A percentile compares a stretch with the other conserved stretches of the same genome.
Conservation (phyloP, 169 alveolate genomes). For the Eimeria necatrix region DNA sequence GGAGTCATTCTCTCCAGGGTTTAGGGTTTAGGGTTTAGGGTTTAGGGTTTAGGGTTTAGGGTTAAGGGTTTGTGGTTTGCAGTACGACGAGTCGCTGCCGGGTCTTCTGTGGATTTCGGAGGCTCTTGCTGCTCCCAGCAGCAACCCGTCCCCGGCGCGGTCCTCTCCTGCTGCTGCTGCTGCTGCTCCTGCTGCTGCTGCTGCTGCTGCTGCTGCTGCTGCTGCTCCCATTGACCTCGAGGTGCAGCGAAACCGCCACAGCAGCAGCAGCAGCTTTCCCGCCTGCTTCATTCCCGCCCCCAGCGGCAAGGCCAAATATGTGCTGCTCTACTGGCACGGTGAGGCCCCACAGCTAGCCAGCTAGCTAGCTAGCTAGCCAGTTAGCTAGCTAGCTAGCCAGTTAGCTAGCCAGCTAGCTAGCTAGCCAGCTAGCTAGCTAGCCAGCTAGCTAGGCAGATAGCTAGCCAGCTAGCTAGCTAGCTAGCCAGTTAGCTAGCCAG, state of each 20-base stretch:
- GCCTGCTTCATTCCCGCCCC: constrained; percentile 66
- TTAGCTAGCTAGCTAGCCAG: background rate
- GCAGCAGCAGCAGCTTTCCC: constrained; percentile 1
- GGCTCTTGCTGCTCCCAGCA: too few relatives aligned
- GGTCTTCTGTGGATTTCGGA: constrained; percentile 68
- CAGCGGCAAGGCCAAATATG: constrained; percentile 4
- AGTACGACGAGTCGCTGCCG: constrained; percentile 56
- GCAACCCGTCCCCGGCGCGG: too few relatives aligned
- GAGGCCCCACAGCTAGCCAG: background rate
- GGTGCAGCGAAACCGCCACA: background rate
- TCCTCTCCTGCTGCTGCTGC: too few relatives aligned
- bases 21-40: too few relatives aligned
- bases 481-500: too few relatives aligned
- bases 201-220: background rate
- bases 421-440: background rate
- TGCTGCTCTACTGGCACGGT: constrained; percentile 76
- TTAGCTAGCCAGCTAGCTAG: background rate
- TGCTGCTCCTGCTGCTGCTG: too few relatives aligned
- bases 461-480: too few relatives aligned
- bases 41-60: too few relatives aligned
- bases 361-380: too few relatives aligned
- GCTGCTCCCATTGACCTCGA: background rate
- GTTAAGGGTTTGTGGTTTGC: background rate
- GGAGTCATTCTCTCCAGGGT: too few relatives aligned
- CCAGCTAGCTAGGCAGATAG: background rate